A percentile compares a stretch with the other conserved stretches of the same genome.
Evolutionary conservation across 805 yeast genomes (phyloP).

Genomic region (Candida namnaoensis): DNA sequence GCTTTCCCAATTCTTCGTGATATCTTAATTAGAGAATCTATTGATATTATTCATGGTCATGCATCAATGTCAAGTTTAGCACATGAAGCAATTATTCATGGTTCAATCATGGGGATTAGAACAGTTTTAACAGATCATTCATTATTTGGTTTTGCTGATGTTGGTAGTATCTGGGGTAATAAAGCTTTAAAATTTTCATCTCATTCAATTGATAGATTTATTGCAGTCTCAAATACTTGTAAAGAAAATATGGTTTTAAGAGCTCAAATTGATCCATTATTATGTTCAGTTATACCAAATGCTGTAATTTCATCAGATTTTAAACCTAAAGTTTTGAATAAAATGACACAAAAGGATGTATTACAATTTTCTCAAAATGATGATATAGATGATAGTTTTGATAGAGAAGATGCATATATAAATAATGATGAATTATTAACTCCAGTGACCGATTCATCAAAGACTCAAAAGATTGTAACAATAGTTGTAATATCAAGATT

Average conservation of each 20-base stretch:
- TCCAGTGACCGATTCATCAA: conserved; percentile 10
- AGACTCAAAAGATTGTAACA: conserved; percentile 37
- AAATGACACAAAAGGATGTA: neutral
- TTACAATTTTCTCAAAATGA: too few species aligned
- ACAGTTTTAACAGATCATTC: conserved; percentile 97
- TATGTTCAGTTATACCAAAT: conserved; percentile 89
- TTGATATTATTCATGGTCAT: conserved; percentile 92
- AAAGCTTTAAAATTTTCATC: conserved; percentile 77
- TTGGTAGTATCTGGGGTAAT: conserved; percentile 78
- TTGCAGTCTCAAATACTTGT: conserved; percentile 95
- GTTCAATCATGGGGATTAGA: conserved; percentile 81
- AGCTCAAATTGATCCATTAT: conserved; percentile 69
- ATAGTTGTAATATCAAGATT: conserved; percentile 87
- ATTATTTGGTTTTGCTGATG: conserved; percentile 84
- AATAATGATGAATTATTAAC: too few species aligned
- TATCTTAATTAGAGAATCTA: conserved; percentile 75
- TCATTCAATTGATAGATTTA: conserved; percentile 83
- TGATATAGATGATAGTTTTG: too few species aligned
- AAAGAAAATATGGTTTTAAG: conserved; percentile 91
- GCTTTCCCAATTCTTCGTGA: conserved; percentile 81
- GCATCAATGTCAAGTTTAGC: conserved; percentile 83
- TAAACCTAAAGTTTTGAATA: conserved; percentile 27
- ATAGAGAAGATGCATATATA: too few species aligned
- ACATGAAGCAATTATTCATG: conserved; percentile 89
- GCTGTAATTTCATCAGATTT: conserved; percentile 87